Base-by-base conservation (phyloP, 208 protist genomes). In the Crithidia sp. region DNA sequence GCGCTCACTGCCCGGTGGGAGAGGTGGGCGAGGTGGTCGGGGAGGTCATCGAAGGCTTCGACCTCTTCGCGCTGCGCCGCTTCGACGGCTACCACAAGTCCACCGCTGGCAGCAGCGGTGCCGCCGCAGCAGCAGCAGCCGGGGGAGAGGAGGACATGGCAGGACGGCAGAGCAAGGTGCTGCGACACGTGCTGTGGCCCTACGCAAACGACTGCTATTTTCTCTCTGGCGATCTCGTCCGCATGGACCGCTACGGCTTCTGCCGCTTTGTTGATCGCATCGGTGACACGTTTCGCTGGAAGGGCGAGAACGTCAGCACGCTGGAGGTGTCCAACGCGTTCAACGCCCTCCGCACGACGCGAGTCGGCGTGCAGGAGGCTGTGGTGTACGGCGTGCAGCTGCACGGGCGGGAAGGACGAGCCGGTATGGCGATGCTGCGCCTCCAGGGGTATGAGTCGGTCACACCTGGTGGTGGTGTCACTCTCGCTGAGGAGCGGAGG, bases 251-350 rank as follows among this genome's bases (percentile, higher is more conserved):
- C 13, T 76, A 82, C 50, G 91, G 91, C 19, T 95, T 90, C 67
- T 82, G 80, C 57, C 86, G 75, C 43, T 95, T 94, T 58, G 83
- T 94, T 17, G 91, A 95, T 72, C 76, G 91, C 52, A 69, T 92
- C 41, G 91, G 91, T 14, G 91, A 95, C 43, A 94, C 88, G 44
- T 95, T 87, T 57, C 85, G 91, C 52, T 95, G 88, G 85, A 92
- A 94, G 59, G 88, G 91, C 14, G 91, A 95, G 74, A 95, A 94
- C 66, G 91, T 94, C 16, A 84, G 78, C 61, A 95, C 91, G 28
- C 68, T 83, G 36, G 85, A 95, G 64, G 88, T 95, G 36, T 76
- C 77, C 56, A 83, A 90, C 39, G 85, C 70, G 7, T 49, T 92
- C 7, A 84, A 79, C 53, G 73, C 73, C 14, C 52, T 84, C 40